Evolutionary conservation across 2,329 filamentous ascomycete species (phyloP).

Genomic region (Phialophora verrucosa): DNA sequence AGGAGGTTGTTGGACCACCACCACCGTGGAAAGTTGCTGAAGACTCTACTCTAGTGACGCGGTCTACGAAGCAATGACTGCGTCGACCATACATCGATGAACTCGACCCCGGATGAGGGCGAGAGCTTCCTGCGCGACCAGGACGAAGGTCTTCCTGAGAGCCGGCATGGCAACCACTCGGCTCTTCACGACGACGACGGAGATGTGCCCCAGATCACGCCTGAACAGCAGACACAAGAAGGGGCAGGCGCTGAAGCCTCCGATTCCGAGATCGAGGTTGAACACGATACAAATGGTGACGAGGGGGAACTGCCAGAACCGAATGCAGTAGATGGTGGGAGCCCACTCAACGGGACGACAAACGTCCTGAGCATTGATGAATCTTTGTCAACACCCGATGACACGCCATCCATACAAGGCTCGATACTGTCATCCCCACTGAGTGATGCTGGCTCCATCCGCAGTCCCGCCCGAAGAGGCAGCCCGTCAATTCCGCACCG

Average conservation of each 20-base stretch:
- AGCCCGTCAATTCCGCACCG: slow-evolving; percentile 83
- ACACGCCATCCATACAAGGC: slow-evolving; percentile 77
- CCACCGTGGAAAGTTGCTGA: neutral
- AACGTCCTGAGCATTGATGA: slow-evolving; percentile 62
- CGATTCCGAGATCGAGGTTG: slow-evolving; percentile 27
- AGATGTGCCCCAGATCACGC: slow-evolving; percentile 35
- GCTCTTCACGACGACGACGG: slow-evolving; percentile 40
- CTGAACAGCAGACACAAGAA: slow-evolving; percentile 9
- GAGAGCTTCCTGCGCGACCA: slow-evolving; percentile 64
- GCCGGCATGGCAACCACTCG: slow-evolving; percentile 41
- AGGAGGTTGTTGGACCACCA: neutral
- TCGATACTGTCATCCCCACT: slow-evolving; percentile 60
- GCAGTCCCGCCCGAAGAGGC: slow-evolving; percentile 67
- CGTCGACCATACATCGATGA: slow-evolving; percentile 62
- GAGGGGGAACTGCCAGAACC: slow-evolving; percentile 5
- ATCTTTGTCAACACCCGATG: slow-evolving; percentile 77
- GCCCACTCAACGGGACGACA: slow-evolving; percentile 20
- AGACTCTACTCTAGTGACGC: neutral
- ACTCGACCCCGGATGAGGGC: slow-evolving; percentile 68
- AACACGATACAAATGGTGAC: slow-evolving; percentile 33
- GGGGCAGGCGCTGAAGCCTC: neutral
- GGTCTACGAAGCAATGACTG: slow-evolving; percentile 35
- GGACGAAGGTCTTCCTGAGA: slow-evolving; percentile 51
- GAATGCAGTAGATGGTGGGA: slow-evolving; percentile 17
- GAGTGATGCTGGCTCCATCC: slow-evolving; percentile 37